phyloP scores from a whole-genome alignment of 139 green algal genomes.

The Mychonastes homosphaera region DNA sequence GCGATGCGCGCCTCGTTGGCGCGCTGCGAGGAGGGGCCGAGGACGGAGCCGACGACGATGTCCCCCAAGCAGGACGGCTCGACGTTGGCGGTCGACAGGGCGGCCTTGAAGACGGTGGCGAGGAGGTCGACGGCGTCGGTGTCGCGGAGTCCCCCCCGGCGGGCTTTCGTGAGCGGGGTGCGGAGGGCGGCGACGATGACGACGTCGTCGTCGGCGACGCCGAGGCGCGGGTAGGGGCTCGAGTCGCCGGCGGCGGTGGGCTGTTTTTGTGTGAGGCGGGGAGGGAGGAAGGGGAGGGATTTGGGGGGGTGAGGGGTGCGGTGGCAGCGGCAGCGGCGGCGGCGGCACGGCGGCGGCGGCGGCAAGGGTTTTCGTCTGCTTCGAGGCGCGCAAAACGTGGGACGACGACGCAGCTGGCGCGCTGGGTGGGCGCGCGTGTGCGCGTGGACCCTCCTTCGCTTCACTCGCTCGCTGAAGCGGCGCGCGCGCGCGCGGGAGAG shows the following conservation, averaged over 20 bases:
- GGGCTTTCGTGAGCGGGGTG: conserved; percentile 84
- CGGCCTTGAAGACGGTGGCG: conserved; percentile 67
- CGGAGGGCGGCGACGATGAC: conserved; percentile 82
- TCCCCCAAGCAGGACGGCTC: conserved; percentile 80
- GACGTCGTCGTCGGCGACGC: conserved; percentile 63
- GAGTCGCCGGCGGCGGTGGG: conserved; percentile 81
- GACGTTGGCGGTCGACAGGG: conserved; percentile 57
- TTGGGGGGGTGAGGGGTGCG: too few species aligned
- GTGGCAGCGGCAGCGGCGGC: too few species aligned
- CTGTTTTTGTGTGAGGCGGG: too few species aligned
- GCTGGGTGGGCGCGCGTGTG: too few species aligned
- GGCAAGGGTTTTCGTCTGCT: too few species aligned
- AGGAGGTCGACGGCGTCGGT: conserved; percentile 86
- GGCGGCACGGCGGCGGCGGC: too few species aligned
- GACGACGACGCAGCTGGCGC: too few species aligned
- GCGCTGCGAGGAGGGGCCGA: conserved; percentile 82
- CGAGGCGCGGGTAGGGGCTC: conserved; percentile 56
- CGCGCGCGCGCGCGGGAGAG: too few species aligned
- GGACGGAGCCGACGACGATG: conserved; percentile 89
- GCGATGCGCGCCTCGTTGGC: conserved; percentile 93
- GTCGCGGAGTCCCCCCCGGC: conserved; percentile 81
- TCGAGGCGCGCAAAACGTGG: too few species aligned
- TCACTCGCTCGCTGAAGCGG: too few species aligned
- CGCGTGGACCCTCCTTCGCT: too few species aligned
- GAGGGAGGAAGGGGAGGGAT: too few species aligned